Percentiles rank a stretch among this genome's conserved stretches.
Conservation (phyloP, 2,329 filamentous ascomycete genomes). For the Pleoardoris graminearum region DNA sequence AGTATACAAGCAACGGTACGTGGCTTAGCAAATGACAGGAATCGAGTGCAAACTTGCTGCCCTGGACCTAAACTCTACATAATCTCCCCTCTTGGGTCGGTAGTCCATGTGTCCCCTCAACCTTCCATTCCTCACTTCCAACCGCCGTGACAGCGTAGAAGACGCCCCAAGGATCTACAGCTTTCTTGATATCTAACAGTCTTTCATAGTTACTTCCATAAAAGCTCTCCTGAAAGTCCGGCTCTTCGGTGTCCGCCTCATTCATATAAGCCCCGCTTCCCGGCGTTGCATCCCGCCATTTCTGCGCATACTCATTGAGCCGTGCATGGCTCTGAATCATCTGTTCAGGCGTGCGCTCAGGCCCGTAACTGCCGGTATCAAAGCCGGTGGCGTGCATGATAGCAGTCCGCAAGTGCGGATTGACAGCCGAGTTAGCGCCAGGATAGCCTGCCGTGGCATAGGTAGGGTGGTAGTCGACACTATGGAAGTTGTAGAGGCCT, state of each 20-base stretch:
- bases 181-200: slow-evolving; percentile 26
- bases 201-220: slow-evolving; percentile 32
- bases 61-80: too few species aligned
- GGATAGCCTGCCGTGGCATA: slow-evolving; percentile 29
- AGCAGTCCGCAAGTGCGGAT: slow-evolving; percentile 25
- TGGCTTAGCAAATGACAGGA: too few species aligned
- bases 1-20: too few species aligned
- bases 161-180: slow-evolving; percentile 30
- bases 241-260: slow-evolving; percentile 35
- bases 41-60: too few species aligned
- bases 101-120: slow-evolving; percentile 27
- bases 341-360: slow-evolving; percentile 20
- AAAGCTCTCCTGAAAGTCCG: slow-evolving; percentile 29
- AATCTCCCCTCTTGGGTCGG: slow-evolving; percentile 33
- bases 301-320: slow-evolving; percentile 27
- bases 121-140: slow-evolving; percentile 30
- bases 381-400: slow-evolving; percentile 35
- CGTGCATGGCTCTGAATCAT: slow-evolving; percentile 27
- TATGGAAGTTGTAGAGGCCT: slow-evolving; percentile 32
- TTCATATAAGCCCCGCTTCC: slow-evolving; percentile 43
- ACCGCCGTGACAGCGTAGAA: slow-evolving; percentile 35
- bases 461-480: slow-evolving; percentile 32
- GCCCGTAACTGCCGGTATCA: slow-evolving; percentile 25
- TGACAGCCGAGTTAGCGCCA: slow-evolving; percentile 25
- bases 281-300: slow-evolving; percentile 28